Evolutionary conservation across 2,329 filamentous ascomycete species (phyloP).

Genomic region (Fusarium sororula): DNA sequence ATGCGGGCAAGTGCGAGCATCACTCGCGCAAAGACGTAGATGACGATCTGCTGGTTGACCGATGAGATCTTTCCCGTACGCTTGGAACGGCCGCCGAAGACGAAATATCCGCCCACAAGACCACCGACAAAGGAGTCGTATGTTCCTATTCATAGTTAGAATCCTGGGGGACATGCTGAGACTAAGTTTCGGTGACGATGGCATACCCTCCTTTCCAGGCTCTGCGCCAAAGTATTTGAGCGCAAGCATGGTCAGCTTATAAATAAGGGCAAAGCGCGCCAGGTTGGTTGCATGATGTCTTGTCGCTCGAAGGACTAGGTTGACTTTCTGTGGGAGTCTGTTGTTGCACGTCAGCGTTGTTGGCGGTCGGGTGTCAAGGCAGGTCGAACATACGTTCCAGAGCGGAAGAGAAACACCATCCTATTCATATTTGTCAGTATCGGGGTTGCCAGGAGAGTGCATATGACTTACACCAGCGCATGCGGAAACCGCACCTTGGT

Average conservation of each 20-base stretch:
- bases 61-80: conserved; percentile 76
- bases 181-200: conserved; percentile 36
- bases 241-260: conserved; percentile 83
- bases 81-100: conserved; percentile 77
- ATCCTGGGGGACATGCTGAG: neutral
- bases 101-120: conserved; percentile 87
- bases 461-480: conserved; percentile 75
- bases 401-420: conserved; percentile 97
- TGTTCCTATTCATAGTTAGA: conserved; percentile 56
- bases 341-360: conserved; percentile 25
- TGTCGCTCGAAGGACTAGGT: conserved; percentile 85
- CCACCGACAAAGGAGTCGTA: conserved; percentile 90
- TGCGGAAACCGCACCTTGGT: conserved; percentile 98
- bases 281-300: conserved; percentile 91
- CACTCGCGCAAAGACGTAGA: conserved; percentile 96
- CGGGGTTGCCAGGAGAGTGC: neutral
- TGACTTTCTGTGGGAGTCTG: conserved; percentile 77
- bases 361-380: neutral
- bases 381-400: conserved; percentile 73
- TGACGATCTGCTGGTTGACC: conserved; percentile 96
- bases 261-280: conserved; percentile 88
- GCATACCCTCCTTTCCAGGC: conserved; percentile 66
- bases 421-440: conserved; percentile 53
- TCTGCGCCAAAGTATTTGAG: conserved; percentile 70
- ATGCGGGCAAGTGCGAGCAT: conserved; percentile 85